These are phyloP conservation scores for Catunica adiposa DNA, from an alignment of 2,329 filamentous ascomycete genomes.

Conservation along the genomic window DNA sequence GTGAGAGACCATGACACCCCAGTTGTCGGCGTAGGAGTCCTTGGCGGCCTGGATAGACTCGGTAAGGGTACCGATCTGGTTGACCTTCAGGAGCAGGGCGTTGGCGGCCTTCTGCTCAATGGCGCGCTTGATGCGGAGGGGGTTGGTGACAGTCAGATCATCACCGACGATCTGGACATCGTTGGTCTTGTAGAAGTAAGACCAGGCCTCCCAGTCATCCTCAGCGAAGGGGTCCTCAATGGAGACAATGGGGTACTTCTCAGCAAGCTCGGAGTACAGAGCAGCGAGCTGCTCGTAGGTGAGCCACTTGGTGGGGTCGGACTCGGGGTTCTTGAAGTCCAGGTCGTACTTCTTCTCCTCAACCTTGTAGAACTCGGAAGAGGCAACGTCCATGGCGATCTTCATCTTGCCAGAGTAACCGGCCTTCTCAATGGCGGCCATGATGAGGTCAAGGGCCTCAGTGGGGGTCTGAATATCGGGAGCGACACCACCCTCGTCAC, in stretches of 20 bases:
- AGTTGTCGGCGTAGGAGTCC: constrained; percentile 87
- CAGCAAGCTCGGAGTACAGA: constrained; percentile 69
- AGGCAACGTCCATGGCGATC: constrained; percentile 98
- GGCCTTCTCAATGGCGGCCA: constrained; percentile 80
- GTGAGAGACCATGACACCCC: constrained; percentile 99
- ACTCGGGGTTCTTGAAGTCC: constrained; percentile 99
- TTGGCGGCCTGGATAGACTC: constrained; percentile 99
- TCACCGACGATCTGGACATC: constrained; percentile 98
- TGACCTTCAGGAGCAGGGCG: constrained; percentile 95
- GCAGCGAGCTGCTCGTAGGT: constrained; percentile 94
- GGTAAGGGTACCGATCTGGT: constrained; percentile 98
- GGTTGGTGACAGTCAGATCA: constrained; percentile 98
- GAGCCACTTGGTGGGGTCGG: constrained; percentile 92
- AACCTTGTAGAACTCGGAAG: constrained; percentile 97
- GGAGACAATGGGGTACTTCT: constrained; percentile 96
- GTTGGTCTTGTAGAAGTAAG: constrained; percentile 99
- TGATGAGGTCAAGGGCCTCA: constrained; percentile 94
- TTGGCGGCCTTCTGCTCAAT: constrained; percentile 99
- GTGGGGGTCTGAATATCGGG: constrained; percentile 95
- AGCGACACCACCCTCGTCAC: constrained; percentile 98
- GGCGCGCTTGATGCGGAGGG: constrained; percentile 96
- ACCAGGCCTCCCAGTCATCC: constrained; percentile 99
- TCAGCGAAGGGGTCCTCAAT: constrained; percentile 99
- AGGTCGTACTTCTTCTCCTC: constrained; percentile 99
- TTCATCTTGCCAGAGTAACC: constrained; percentile 93